Evolutionary conservation across 2,329 filamentous ascomycete species (phyloP).

Genomic region (Emydomyces testavorans): DNA sequence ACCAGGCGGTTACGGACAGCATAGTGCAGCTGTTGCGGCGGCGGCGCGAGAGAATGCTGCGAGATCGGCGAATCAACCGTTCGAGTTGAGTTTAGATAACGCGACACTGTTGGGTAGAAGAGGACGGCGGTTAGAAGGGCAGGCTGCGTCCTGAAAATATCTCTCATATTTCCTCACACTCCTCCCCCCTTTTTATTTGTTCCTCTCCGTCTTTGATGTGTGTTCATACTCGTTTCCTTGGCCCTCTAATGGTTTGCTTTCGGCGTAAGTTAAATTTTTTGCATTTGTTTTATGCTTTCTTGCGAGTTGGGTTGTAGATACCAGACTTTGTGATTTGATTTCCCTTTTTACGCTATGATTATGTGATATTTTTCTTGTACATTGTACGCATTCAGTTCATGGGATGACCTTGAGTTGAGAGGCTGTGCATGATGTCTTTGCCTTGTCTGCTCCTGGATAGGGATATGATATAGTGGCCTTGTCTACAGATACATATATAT

Average conservation of each 20-base stretch:
- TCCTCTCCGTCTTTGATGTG: background rate
- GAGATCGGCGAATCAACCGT: slow-evolving; percentile 62
- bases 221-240: no score
- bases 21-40: slow-evolving; percentile 70
- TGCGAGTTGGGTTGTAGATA: slow-evolving; percentile 4
- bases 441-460: no score
- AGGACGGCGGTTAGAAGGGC: slow-evolving; percentile 22
- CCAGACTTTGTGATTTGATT: background rate
- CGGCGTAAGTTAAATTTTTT: background rate
- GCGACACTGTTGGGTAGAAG: slow-evolving; percentile 74
- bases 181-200: background rate
- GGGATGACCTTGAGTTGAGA: no score
- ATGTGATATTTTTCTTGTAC: no score
- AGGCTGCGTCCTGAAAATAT: slow-evolving; percentile 1
- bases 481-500: no score
- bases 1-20: slow-evolving; percentile 69
- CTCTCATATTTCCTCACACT: background rate
- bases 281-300: background rate
- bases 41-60: slow-evolving; percentile 74
- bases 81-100: slow-evolving; percentile 84
- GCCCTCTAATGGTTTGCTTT: no score
- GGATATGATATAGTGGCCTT: no score
- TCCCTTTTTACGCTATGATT: background rate
- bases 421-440: no score
- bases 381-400: no score